phyloP scores from a whole-genome alignment of 176 grass and related monocot genomes.

The Poa annua region DNA sequence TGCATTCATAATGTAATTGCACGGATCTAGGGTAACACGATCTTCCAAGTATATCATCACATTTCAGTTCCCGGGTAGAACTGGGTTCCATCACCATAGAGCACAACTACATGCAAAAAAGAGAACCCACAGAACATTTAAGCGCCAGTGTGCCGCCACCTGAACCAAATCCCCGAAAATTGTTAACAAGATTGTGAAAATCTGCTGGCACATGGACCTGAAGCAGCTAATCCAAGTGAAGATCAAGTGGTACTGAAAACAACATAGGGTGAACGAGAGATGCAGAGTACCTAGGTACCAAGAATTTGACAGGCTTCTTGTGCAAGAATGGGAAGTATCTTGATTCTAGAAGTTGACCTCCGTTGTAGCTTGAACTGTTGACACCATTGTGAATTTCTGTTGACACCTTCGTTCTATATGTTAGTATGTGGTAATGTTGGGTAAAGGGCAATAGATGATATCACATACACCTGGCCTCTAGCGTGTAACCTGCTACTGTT shows the following conservation, averaged over 20 bases:
- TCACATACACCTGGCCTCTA: no score
- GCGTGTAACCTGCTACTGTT: no score
- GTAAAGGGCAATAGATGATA: no score
- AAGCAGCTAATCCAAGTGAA: background rate
- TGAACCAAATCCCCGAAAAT: background rate
- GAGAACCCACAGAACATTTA: background rate
- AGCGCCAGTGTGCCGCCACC: background rate
- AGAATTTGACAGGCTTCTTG: background rate
- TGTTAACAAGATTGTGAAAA: background rate
- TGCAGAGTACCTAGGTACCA: constrained; percentile 40
- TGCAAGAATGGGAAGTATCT: constrained; percentile 20
- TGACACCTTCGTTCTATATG: background rate
- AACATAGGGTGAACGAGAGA: background rate
- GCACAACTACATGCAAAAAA: background rate
- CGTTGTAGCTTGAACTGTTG: background rate
- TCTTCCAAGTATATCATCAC: background rate
- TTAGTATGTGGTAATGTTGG: no score
- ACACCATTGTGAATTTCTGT: background rate
- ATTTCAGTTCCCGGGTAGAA: background rate
- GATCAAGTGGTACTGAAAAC: background rate
- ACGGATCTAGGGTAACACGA: background rate
- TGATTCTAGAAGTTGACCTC: background rate
- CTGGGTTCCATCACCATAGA: background rate
- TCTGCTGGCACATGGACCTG: constrained; percentile 34
- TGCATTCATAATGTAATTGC: background rate